Conservation (phyloP, 106 monocot species). For the Chionographis japonica region DNA sequence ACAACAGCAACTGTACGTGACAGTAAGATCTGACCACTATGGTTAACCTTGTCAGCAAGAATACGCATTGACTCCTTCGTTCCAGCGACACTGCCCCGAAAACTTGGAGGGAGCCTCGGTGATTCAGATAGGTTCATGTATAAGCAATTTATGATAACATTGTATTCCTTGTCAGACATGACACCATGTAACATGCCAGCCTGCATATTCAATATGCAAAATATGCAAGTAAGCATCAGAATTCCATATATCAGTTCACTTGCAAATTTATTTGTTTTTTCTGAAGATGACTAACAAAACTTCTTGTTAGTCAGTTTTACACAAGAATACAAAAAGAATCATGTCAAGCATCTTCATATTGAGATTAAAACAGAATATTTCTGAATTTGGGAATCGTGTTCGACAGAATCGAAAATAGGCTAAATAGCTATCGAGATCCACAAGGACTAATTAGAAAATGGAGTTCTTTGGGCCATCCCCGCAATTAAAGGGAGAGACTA, state of each 20-base stretch:
- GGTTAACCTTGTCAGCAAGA: conserved; percentile 87
- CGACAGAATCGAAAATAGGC: no score
- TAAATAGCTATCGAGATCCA: no score
- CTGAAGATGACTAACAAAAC: no score
- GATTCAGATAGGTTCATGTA: conserved; percentile 73
- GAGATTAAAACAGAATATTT: no score
- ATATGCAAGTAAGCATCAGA: not conserved
- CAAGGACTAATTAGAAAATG: no score
- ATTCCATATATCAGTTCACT: not conserved
- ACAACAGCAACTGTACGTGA: conserved; percentile 55
- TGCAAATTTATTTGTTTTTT: no score
- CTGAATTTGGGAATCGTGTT: no score
- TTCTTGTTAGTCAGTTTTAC: no score
- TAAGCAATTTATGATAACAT: conserved; percentile 73
- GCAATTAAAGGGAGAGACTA: no score
- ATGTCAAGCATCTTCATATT: no score
- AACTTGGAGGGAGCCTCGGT: conserved; percentile 84
- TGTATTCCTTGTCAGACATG: conserved; percentile 90
- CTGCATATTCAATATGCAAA: conserved; percentile 43
- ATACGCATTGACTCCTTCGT: conserved; percentile 77
- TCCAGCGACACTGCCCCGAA: conserved; percentile 41
- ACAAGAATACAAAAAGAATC: no score
- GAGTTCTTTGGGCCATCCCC: no score
- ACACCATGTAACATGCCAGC: conserved; percentile 71
- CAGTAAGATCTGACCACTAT: conserved; percentile 64